A percentile compares a stretch with the other conserved stretches of the same genome.
Evolutionary conservation across 1,284 basidiomycete genomes (phyloP).

Genomic region (Moesziomyces sp.): DNA sequence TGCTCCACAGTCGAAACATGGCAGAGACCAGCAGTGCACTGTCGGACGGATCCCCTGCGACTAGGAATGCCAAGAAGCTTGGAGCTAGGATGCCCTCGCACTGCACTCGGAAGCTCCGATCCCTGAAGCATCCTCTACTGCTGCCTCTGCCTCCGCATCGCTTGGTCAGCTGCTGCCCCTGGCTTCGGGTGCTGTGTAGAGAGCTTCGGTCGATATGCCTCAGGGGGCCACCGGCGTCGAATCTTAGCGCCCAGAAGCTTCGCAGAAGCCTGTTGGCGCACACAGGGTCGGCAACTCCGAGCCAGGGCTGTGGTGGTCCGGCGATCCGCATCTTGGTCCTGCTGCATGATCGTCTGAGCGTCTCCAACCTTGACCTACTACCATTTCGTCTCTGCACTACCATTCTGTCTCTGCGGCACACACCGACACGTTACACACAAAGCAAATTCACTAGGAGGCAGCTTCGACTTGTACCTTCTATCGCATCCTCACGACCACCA

Average conservation of each 20-base stretch:
- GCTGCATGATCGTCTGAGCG: neutral
- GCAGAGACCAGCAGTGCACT: neutral
- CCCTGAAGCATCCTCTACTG: neutral
- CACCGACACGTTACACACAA: neutral
- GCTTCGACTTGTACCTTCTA: too few relatives aligned
- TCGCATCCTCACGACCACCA: neutral
- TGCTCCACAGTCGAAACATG: neutral
- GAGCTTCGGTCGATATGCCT: neutral
- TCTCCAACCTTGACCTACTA: neutral
- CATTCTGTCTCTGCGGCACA: neutral
- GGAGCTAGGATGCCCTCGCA: constrained; percentile 4
- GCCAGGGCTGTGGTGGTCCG: neutral
- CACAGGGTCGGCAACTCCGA: neutral
- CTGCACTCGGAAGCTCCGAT: neutral
- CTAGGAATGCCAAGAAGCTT: constrained; percentile 36
- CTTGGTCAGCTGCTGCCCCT: neutral
- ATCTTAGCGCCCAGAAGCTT: neutral
- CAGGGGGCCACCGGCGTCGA: too few relatives aligned
- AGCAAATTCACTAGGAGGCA: too few relatives aligned
- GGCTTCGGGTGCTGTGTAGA: neutral
- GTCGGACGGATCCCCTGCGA: constrained; percentile 8
- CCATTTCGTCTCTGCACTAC: neutral
- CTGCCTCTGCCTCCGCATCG: neutral
- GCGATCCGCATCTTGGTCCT: neutral
- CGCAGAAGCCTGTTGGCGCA: neutral